Base-by-base conservation (phyloP, 805 yeast genomes). In the Clavispora asparagi region DNA sequence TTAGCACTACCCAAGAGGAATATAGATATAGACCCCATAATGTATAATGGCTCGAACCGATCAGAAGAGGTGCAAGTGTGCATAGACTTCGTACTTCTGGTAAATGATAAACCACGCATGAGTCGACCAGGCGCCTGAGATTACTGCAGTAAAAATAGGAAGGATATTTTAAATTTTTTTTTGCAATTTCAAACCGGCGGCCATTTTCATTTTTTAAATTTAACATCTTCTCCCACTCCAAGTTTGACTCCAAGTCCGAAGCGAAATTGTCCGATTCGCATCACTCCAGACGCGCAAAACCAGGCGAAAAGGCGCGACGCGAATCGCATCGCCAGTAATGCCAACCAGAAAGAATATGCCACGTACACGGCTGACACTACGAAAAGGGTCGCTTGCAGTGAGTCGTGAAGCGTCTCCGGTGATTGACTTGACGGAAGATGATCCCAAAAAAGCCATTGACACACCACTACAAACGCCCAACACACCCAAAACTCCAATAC, bases 391-490 rank as follows among this genome's bases (percentile, higher is more conserved):
- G 32, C 13, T 10, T 13, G 5, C 26, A 9, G 33, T 19, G 4
- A 39, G 41, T 7, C 25, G 31, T 7, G 32, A 23, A 27, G 13
- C 14, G 7, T 48, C 55, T n/a, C 56, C 58, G 4, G 48, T 52
- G 7, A 48, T 52, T 9, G 58, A 54, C 25, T 49, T 54, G 45
- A 48, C 56, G 25, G 29, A 17, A 10, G 37, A 33, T 16, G 37
- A 33, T 11, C 37, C 37, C 13, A 33, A 16, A 33, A 33, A 11
- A 11, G 8, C 19, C 6, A n/a, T n/a, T 3, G 35, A n/a, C 14
- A 10, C 35, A 7, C n/a, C n/a, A 13, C 5, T 6, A 29, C n/a
- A 6, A 9, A 4, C 35, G 33, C 33, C 33, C 17, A 13, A 31
- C 13, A 31, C 35, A n/a, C 35, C 35, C 8, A 31, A 31, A 14